phyloP scores from a whole-genome alignment of 306 rosid genomes.

The Pyrus pyrifolia region DNA sequence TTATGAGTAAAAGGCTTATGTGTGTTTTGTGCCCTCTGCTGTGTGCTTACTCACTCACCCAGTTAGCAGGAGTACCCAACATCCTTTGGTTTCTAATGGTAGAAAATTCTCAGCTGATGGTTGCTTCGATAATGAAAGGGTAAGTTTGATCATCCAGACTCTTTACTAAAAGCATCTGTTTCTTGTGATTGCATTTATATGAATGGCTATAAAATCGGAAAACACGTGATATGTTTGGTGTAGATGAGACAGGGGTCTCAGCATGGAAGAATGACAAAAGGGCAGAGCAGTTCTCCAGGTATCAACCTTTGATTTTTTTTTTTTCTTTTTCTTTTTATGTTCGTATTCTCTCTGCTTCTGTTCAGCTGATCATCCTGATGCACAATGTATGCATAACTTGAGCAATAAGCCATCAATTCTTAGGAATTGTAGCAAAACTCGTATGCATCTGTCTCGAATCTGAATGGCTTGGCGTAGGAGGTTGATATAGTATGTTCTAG shows the following conservation, averaged over 20 bases:
- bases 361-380: background rate
- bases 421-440: conserved; percentile 4
- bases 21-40: conserved; percentile 2
- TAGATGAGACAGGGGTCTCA: conserved; percentile 34
- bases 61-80: conserved; percentile 33
- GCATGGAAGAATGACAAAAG: conserved; percentile 29
- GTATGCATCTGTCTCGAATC: background rate
- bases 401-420: background rate
- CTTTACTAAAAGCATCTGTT: background rate
- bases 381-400: conserved; percentile 8
- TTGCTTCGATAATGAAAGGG: conserved; percentile 25
- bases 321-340: background rate
- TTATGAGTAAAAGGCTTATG: conserved; percentile 12
- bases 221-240: conserved; percentile 19
- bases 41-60: conserved; percentile 27
- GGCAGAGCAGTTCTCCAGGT: conserved; percentile 54
- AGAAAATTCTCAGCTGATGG: conserved; percentile 32
- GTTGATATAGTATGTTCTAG: background rate
- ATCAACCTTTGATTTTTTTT: conserved; percentile 7
- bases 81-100: conserved; percentile 26
- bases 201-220: background rate
- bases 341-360: background rate
- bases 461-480: conserved; percentile 7
- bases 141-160: conserved; percentile 30
- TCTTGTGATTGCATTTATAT: background rate